These are phyloP conservation scores for Erodium texanum DNA, from an alignment of 441 rosid species.

Conservation along the genomic window DNA sequence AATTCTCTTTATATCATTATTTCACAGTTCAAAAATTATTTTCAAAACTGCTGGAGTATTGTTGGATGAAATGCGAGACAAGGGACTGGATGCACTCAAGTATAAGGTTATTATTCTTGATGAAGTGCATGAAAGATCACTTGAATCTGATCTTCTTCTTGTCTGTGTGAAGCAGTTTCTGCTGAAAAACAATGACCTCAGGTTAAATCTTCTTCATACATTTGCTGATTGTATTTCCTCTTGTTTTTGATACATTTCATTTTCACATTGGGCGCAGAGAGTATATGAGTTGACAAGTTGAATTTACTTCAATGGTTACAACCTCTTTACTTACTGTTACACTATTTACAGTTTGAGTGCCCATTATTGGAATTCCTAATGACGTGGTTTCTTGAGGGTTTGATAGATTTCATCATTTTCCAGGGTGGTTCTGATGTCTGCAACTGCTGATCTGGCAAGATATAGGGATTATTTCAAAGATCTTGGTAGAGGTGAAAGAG, in stretches of 20 bases:
- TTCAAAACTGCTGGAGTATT: slow-evolving; percentile 97
- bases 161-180: slow-evolving; percentile 86
- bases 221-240: neutral
- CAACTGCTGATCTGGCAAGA: slow-evolving; percentile 84
- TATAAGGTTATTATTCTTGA: slow-evolving; percentile 92
- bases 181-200: slow-evolving; percentile 57
- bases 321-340: too few species aligned
- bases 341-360: too few species aligned
- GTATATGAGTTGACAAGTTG: neutral
- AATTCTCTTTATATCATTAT: slow-evolving; percentile 14
- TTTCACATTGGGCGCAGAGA: neutral
- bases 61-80: slow-evolving; percentile 85
- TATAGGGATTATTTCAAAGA: slow-evolving; percentile 83
- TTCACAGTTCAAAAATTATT: slow-evolving; percentile 63
- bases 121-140: slow-evolving; percentile 97
- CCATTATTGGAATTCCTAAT: neutral
- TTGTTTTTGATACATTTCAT: neutral
- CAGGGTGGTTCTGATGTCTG: slow-evolving; percentile 97
- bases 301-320: neutral
- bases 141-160: slow-evolving; percentile 89
- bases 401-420: slow-evolving; percentile 15
- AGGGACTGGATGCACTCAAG: slow-evolving; percentile 66
- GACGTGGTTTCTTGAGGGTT: slow-evolving; percentile 8
- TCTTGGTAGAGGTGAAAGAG: slow-evolving; percentile 81
- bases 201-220: slow-evolving; percentile 34